A percentile compares a stretch with the other conserved stretches of the same genome.
phyloP scores from a whole-genome alignment of 345 rosid species.

The Triadica sebifera region DNA sequence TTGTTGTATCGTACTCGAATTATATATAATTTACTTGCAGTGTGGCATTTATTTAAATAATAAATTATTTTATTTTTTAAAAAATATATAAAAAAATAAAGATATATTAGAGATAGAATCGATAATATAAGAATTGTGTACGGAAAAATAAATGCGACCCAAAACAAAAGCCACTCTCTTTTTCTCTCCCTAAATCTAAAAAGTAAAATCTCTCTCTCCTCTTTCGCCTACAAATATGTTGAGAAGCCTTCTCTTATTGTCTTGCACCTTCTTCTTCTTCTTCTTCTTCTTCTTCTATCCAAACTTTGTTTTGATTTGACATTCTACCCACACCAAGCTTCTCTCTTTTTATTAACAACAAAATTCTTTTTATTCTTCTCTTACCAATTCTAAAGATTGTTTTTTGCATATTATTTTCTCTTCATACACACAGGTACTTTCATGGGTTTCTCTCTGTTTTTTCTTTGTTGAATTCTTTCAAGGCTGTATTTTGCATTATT shows the following conservation, averaged over 20 bases:
- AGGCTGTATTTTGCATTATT: neutral
- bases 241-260: too few relatives aligned
- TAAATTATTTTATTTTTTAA: too few relatives aligned
- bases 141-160: slow-evolving; percentile 45
- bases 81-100: too few relatives aligned
- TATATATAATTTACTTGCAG: too few relatives aligned
- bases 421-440: slow-evolving; percentile 31
- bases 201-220: slow-evolving; percentile 1
- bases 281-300: slow-evolving; percentile 20
- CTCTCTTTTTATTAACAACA: neutral
- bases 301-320: slow-evolving; percentile 21
- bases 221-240: slow-evolving; percentile 30
- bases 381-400: neutral
- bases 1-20: slow-evolving; percentile 24
- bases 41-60: too few relatives aligned
- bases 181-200: slow-evolving; percentile 19
- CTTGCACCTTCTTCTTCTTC: neutral
- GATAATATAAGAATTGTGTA: too few relatives aligned
- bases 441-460: slow-evolving; percentile 17
- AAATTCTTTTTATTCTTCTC: neutral
- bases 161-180: neutral
- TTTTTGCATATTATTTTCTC: slow-evolving; percentile 4
- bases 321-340: neutral
- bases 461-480: neutral
- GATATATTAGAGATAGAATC: too few relatives aligned